Evolutionary conservation across 495 filamentous ascomycete species (phyloP), one percentile per base, ranked within the genome.

Genomic region (Aspergillus carlsbadensis): DNA sequence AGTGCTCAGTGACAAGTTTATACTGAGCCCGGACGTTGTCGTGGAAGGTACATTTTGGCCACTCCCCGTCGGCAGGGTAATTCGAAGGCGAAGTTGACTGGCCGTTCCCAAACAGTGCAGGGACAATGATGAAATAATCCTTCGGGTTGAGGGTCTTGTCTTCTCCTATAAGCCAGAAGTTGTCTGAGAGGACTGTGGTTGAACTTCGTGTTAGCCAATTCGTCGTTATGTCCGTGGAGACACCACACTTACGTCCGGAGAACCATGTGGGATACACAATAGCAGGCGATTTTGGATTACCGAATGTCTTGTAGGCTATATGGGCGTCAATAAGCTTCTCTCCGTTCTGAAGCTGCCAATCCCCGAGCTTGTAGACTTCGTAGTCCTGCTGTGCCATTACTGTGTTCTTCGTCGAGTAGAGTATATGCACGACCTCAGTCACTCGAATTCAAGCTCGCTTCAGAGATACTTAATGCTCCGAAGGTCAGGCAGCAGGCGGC

Each of bases 251-350:
- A 84, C 79, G 55, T 54, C 85, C 85, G 11, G 83, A 86, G 57
- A 83, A 90, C 86, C 86, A 90, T 2, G 81, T 81, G 11, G 87
- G 87, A 64, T 90, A 89, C 34, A 90, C 76, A 49, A 90, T 83
- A 2, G 84, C 83, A 17, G 86, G 85, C n/a, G 70, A 75, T 6
- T 69, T 77, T 1, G 81, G 69, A 47, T 85, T 76, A 6, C 87
- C 87, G 60, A 88, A 84, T 10, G 87, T 87, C 67, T 86, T 88
- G 70, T 86, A 90, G 22, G 87, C 86, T 56, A 90, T 78, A 37
- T 80, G 69, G 13, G 86, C 82, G 65, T 84, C 67, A 20, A 68
- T 57, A 24, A 88, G 79, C 37, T 66, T 75, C 52, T 80, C 73
- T 22, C 84, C 84, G 26, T 76, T 80, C 61, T 85, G 80, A 18